Conservation (phyloP, 768 basidiomycete genomes). For the Pholiota conissans region DNA sequence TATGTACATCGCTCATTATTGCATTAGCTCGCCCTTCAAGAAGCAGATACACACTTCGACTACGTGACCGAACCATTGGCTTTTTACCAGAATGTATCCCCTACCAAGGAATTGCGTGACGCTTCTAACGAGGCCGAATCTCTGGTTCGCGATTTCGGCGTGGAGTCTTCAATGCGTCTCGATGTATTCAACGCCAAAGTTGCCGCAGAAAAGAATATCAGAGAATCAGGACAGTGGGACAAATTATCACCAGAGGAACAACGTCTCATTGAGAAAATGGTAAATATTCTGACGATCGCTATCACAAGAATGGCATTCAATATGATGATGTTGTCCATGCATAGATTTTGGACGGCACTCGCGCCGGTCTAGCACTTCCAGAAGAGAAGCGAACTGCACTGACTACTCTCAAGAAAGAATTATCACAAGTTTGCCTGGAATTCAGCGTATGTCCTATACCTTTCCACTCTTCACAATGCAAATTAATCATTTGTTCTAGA, state of each 20-base stretch:
- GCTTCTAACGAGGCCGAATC: slow-evolving; percentile 76
- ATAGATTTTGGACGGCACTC: slow-evolving; percentile 71
- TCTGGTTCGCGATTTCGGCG: slow-evolving; percentile 66
- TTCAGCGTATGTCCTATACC: slow-evolving; percentile 61
- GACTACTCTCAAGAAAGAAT: slow-evolving; percentile 68
- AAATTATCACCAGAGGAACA: slow-evolving; percentile 65
- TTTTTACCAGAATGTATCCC: slow-evolving; percentile 84
- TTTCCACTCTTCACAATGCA: background rate
- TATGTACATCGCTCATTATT: slow-evolving; percentile 14
- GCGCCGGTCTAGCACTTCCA: slow-evolving; percentile 75
- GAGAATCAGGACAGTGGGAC: slow-evolving; percentile 60
- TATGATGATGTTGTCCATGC: background rate
- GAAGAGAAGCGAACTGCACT: slow-evolving; percentile 60
- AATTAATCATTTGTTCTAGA: slow-evolving; percentile 37
- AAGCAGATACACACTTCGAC: slow-evolving; percentile 57
- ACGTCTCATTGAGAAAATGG: slow-evolving; percentile 80
- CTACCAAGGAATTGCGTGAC: slow-evolving; percentile 74
- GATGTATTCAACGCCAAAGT: slow-evolving; percentile 79
- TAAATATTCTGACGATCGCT: slow-evolving; percentile 20
- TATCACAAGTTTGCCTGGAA: slow-evolving; percentile 74
- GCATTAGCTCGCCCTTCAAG: slow-evolving; percentile 55
- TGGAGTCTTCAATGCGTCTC: slow-evolving; percentile 78
- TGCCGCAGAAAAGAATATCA: slow-evolving; percentile 68
- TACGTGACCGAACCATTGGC: slow-evolving; percentile 55
- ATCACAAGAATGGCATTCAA: no score